Evolutionary conservation across 768 basidiomycete genomes (phyloP).

Genomic region (Serendipita vermifera): DNA sequence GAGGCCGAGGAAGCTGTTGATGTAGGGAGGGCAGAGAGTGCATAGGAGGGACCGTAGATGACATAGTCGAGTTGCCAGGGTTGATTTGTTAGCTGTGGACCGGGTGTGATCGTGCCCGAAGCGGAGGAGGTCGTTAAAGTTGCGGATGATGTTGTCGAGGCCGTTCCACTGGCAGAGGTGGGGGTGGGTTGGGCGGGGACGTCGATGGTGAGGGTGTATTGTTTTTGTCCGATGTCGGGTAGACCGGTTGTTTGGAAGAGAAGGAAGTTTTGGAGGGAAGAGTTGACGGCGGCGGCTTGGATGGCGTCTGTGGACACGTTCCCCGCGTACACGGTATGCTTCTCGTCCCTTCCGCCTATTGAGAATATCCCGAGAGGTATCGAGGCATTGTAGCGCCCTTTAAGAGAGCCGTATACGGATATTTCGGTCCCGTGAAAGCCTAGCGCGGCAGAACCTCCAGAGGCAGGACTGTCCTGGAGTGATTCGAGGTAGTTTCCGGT

Average conservation of each 20-base stretch:
- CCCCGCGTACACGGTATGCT: neutral
- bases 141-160: neutral
- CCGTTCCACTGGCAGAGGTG: neutral
- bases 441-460: neutral
- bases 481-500: neutral
- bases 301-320: neutral
- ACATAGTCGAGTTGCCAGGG: neutral
- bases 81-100: neutral
- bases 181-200: neutral
- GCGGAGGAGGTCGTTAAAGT: neutral
- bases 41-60: slow-evolving; percentile 1
- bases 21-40: neutral
- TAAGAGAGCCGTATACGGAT: neutral
- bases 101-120: neutral
- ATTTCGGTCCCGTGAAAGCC: slow-evolving; percentile 4
- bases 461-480: neutral
- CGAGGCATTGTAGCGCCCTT: neutral
- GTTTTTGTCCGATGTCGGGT: neutral
- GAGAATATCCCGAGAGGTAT: neutral
- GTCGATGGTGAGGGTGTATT: neutral
- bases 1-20: neutral
- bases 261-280: neutral
- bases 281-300: neutral
- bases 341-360: neutral
- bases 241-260: neutral